Conservation (phyloP, 768 basidiomycete species). For the Psilocybe subaeruginosa region DNA sequence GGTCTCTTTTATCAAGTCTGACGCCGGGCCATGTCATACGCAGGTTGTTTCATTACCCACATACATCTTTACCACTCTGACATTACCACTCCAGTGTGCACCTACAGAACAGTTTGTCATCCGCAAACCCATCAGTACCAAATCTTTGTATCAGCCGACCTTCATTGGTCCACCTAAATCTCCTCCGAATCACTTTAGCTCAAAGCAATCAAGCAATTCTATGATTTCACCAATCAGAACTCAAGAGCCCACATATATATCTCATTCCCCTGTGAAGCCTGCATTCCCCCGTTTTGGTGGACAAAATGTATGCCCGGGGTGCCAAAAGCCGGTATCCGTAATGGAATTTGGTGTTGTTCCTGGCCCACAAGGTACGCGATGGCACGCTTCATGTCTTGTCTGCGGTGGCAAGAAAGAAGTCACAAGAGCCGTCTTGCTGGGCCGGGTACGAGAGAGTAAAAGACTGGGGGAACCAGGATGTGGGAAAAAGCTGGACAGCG, state of each 20-base stretch:
- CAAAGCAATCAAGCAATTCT: conserved; percentile 14
- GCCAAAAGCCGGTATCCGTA: conserved; percentile 69
- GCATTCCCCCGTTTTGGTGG: conserved; percentile 62
- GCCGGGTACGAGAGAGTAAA: conserved; percentile 45
- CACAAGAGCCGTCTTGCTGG: conserved; percentile 33
- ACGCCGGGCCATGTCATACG: conserved; percentile 69
- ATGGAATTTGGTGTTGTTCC: conserved; percentile 89
- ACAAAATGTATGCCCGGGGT: conserved; percentile 72
- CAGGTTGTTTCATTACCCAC: conserved; percentile 37
- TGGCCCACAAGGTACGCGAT: conserved; percentile 79
- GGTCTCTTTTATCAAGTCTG: conserved; percentile 70
- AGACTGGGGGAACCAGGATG: conserved; percentile 73
- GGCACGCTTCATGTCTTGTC: conserved; percentile 79
- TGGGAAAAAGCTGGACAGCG: conserved; percentile 82
- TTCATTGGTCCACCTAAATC: conserved; percentile 5
- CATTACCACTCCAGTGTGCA: conserved; percentile 41
- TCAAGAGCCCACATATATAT: conserved; percentile 23
- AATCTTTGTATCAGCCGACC: conserved; percentile 22
- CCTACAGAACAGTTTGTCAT: conserved; percentile 44
- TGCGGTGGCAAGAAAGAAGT: conserved; percentile 76
- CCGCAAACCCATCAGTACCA: conserved; percentile 30
- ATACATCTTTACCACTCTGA: neutral
- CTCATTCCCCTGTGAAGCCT: conserved; percentile 26
- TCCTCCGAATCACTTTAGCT: conserved; percentile 8
- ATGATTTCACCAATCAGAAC: conserved; percentile 21